phyloP scores from a whole-genome alignment of 1,139 yeast genomes.

The Nakaseomyces kungkrabaensis region DNA sequence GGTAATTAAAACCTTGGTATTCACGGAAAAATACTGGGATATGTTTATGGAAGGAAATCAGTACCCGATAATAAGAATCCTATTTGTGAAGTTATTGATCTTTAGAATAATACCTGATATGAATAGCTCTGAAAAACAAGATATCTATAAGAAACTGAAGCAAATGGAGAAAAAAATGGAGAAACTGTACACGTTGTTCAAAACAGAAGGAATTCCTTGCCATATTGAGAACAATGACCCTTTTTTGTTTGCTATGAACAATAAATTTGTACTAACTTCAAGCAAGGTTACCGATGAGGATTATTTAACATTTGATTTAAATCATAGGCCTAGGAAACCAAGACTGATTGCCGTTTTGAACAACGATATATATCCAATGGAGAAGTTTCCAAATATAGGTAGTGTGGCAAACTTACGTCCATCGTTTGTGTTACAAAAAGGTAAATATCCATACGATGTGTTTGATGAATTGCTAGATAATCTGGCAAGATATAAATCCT shows the following conservation, averaged over 20 bases:
- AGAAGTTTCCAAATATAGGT: constrained; percentile 14
- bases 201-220: constrained; percentile 5
- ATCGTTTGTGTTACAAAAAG: constrained; percentile 13
- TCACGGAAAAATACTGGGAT: not conserved
- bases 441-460: constrained; percentile 23
- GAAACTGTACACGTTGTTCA: constrained; percentile 4
- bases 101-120: constrained; percentile 13
- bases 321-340: constrained; percentile 4
- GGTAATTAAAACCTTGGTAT: constrained; percentile 3
- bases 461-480: constrained; percentile 16
- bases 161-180: constrained; percentile 10
- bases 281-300: constrained; percentile 3
- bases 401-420: constrained; percentile 17
- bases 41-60: constrained; percentile 12
- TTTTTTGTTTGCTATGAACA: constrained; percentile 9
- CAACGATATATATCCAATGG: not conserved
- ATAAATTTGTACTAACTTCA: constrained; percentile 7
- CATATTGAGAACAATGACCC: constrained; percentile 8
- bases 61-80: constrained; percentile 14
- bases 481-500: not conserved
- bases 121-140: constrained; percentile 4
- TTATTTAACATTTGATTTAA: constrained; percentile 8
- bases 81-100: constrained; percentile 20
- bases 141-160: constrained; percentile 9
- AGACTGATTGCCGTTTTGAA: constrained; percentile 4